Base-by-base conservation (phyloP, 768 basidiomycete species). In the Termitomyces sp. region DNA sequence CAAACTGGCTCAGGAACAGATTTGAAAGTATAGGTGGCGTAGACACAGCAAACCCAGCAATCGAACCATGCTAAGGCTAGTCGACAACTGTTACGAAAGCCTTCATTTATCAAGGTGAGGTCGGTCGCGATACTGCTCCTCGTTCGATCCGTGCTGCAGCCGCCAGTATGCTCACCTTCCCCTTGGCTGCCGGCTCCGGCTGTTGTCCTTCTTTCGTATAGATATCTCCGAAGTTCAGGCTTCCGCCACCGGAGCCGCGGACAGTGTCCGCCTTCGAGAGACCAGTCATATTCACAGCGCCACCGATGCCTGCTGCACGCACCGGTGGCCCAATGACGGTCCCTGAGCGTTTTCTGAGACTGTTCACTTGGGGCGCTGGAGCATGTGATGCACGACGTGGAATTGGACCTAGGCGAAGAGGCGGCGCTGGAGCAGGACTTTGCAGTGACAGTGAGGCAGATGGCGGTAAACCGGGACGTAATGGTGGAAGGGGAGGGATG, bases 121-220 rank as follows among this genome's bases (percentile, higher is more conserved):
- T 37, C 43, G 41, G 35, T 32, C 54, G n/a, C 35, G 52, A 46
- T 10, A 41, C 21, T 14, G 53, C 54, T 10, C 60, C 60, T 28
- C 61, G 57, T 59, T 70, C 69, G 43, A 72, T 72, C 40, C 62
- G 61, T 45, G 67, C 70, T 52, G 70, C 68, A 52, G 67, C 68
- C 23, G 67, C 69, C 45, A 70, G 53, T 23, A 67, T 62, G 19
- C 59, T 65, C 39, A 65, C 61, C 21, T 55, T 48, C 42, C 54
- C 51, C 11, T 59, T 54, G 52, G 53, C 57, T 44, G 43, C 44
- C 39, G 62, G 55, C 55, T 60, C 32, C 56, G 59, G 34, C 30
- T 58, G 37, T 34, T 34, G 40, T 28, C 59, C 54, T 11, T 43
- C 57, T 27, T 55, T 61, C 41, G 32, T 35, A 32, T 39, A 34